Base-by-base conservation (phyloP, 2,329 filamentous ascomycete species). In the Coniosporium tulheliwenetii region DNA sequence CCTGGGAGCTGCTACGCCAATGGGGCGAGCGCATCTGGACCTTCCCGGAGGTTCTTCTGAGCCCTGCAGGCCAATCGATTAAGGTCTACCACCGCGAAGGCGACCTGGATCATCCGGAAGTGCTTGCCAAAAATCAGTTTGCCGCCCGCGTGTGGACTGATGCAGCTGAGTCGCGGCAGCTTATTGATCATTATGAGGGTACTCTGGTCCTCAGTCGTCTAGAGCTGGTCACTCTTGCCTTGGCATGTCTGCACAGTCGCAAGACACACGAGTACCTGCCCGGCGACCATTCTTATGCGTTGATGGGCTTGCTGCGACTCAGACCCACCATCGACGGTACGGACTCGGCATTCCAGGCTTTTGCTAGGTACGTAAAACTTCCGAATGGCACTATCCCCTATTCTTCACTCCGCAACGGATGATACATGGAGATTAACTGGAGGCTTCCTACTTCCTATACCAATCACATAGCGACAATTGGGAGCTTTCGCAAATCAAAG, bases 11-110 rank as follows among this genome's bases (percentile, higher is more conserved):
- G 53, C 50, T 68, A 10, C 51, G 56, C 7, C 52, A 64, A 47
- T 70, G 58, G 66, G 68, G 62, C 13, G 58, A 50, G 8, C 58
- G 61, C 3, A 53, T 71, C 14, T 67, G 66, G 58, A 70, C 66
- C 0, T 56, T 70, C 29, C 63, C 68, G 1, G 64, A 67, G 44
- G 52, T 62, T 2, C 50, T 66, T 0, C 48, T 65, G 1, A 50
- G 55, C 15, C 56, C 58, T 5, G 47, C 46, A 2, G 47, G 50
- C 0, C 47, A 50, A 19, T 43, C 48, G 1, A 59, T 63, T 36
- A 43, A 46, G 5, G 50, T 63, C 5, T 63, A 60, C 40, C 50
- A 51, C 10, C 53, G 54, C 16, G 51, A 45, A 8, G 46, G 39
- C n/a, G 50, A 56, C 30, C 46, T 49, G 5, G 39, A 44, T 13